A percentile compares a stretch with the other conserved stretches of the same genome.
phyloP scores from a whole-genome alignment of 169 alveolate genomes.

The Eimeria necatrix region DNA sequence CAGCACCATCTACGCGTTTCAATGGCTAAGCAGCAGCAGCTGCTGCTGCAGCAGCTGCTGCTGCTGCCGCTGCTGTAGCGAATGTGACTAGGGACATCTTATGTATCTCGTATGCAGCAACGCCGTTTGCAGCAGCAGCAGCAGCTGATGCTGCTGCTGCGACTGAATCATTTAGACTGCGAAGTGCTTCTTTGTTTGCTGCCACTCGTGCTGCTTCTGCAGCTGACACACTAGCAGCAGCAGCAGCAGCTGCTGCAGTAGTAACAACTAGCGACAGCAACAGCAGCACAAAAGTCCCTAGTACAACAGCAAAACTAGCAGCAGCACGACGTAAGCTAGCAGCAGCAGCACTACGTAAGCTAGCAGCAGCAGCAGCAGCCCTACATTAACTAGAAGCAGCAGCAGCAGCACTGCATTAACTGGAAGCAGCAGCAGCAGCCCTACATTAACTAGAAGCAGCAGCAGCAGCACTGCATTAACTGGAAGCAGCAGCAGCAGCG shows the following conservation, averaged over 20 bases:
- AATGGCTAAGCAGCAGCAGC: neutral
- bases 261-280: neutral
- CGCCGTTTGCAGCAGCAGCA: neutral
- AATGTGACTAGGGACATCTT: neutral
- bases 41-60: slow-evolving; percentile 35
- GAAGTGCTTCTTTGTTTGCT: too few relatives aligned
- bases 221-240: slow-evolving; percentile 5
- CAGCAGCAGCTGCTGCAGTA: neutral
- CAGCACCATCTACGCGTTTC: neutral
- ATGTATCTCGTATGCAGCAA: neutral
- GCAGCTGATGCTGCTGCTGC: neutral
- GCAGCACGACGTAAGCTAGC: neutral
- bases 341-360: neutral
- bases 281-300: slow-evolving; percentile 12
- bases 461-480: too few relatives aligned
- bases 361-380: too few relatives aligned
- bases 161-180: neutral
- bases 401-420: too few relatives aligned
- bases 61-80: slow-evolving; percentile 5
- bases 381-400: too few relatives aligned
- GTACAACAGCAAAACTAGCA: neutral
- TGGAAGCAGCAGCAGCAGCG: too few relatives aligned
- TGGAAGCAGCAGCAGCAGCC: too few relatives aligned
- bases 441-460: too few relatives aligned
- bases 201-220: neutral